These are phyloP conservation scores for Tylopilus sp. DNA, from an alignment of 768 basidiomycete species.

Conservation along the genomic window DNA sequence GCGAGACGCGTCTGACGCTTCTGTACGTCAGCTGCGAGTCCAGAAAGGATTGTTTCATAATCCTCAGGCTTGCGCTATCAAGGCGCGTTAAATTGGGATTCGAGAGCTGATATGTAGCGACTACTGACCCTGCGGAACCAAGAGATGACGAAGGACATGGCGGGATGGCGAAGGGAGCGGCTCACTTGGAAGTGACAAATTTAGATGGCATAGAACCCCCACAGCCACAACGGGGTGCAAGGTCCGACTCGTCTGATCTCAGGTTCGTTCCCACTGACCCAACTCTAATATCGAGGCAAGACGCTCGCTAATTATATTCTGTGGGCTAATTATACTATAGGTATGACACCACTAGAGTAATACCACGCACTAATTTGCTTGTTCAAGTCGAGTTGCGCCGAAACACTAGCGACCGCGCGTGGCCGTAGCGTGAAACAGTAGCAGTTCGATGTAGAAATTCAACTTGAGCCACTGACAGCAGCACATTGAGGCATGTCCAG, in stretches of 20 bases:
- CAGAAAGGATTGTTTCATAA: conserved; percentile 70
- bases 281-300: not conserved
- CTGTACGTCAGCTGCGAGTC: conserved; percentile 64
- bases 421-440: too few species aligned
- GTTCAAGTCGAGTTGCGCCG: too few species aligned
- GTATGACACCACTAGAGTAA: too few species aligned
- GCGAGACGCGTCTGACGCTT: conserved; percentile 71
- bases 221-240: conserved; percentile 20
- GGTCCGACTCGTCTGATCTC: not conserved
- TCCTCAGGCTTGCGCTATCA: conserved; percentile 45
- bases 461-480: too few species aligned
- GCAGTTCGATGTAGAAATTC: too few species aligned
- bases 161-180: conserved; percentile 3
- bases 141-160: conserved; percentile 29
- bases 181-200: conserved; percentile 11
- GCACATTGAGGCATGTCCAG: too few species aligned
- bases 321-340: too few species aligned
- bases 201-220: conserved; percentile 8
- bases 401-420: too few species aligned
- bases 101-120: not conserved
- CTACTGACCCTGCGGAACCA: conserved; percentile 29
- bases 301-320: too few species aligned
- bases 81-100: not conserved
- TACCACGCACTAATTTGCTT: too few species aligned
- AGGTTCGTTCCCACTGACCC: too few species aligned